phyloP scores from a whole-genome alignment of 805 yeast genomes.

The Hagleromyces aurorensis region DNA sequence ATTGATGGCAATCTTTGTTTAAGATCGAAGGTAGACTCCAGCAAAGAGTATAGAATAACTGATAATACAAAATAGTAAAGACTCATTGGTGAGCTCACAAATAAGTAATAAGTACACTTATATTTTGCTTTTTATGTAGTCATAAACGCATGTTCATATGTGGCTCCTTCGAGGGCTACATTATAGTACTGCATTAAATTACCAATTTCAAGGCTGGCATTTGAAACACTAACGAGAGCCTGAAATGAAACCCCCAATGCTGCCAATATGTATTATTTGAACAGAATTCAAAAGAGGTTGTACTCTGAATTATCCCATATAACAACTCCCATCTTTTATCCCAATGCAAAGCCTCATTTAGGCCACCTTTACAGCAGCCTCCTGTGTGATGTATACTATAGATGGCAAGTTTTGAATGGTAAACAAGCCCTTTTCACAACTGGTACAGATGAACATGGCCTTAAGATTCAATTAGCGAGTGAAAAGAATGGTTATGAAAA shows the following conservation, averaged over 20 bases:
- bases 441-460: constrained; percentile 96
- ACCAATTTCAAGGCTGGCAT: too few species aligned
- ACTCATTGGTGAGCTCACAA: too few species aligned
- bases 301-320: constrained; percentile 34
- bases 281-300: too few species aligned
- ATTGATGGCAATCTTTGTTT: constrained; percentile 83
- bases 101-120: too few species aligned
- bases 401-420: constrained; percentile 55
- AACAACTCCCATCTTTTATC: constrained; percentile 93
- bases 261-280: too few species aligned
- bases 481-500: constrained; percentile 36
- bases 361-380: constrained; percentile 90
- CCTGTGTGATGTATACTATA: constrained; percentile 64
- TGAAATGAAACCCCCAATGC: too few species aligned
- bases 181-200: too few species aligned
- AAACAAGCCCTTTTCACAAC: constrained; percentile 58
- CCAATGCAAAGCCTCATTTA: constrained; percentile 88
- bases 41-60: constrained; percentile 1
- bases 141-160: too few species aligned
- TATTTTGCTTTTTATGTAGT: too few species aligned
- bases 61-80: neutral
- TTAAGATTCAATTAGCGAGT: constrained; percentile 88
- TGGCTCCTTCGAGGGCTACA: too few species aligned
- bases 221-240: too few species aligned
- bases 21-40: too few species aligned